Conservation (phyloP, 73 alveolate genomes). For the Paramecium sonneborni region DNA sequence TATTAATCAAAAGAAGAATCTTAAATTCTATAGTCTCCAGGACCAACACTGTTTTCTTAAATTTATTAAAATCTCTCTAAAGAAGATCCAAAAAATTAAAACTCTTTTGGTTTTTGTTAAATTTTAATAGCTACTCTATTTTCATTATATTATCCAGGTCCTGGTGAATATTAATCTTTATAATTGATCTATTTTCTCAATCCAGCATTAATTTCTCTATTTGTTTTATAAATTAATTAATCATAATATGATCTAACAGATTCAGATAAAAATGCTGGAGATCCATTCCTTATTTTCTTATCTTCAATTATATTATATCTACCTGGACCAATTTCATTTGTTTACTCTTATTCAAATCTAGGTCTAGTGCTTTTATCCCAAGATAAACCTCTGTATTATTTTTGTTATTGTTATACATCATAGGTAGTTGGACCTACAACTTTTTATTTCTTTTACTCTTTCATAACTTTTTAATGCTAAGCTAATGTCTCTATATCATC, state of each 20-base stretch:
- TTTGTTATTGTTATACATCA: background rate
- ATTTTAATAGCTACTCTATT: background rate
- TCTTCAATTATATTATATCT: background rate
- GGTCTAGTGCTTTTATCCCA: constrained; percentile 33
- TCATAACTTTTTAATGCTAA: constrained; percentile 1
- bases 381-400: background rate
- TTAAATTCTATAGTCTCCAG: background rate
- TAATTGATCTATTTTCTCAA: background rate
- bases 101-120: background rate
- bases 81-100: constrained; percentile 48
- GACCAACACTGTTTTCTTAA: background rate
- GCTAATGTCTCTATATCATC: constrained; percentile 46
- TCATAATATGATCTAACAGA: constrained; percentile 38
- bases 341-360: background rate
- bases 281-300: background rate
- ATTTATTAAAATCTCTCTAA: background rate
- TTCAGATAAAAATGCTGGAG: constrained; percentile 32
- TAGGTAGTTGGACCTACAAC: constrained; percentile 43
- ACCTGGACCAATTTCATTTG: constrained; percentile 32
- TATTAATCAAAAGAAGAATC: constrained; percentile 18
- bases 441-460: background rate
- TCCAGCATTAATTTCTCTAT: constrained; percentile 36
- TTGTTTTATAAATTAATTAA: constrained; percentile 1
- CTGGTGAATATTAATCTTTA: constrained; percentile 8
- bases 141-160: constrained; percentile 43